A percentile compares a stretch with the other conserved stretches of the same genome.
Evolutionary conservation across 176 grass and related monocot species (phyloP).

Genomic region (Alopecurus myosuroides): DNA sequence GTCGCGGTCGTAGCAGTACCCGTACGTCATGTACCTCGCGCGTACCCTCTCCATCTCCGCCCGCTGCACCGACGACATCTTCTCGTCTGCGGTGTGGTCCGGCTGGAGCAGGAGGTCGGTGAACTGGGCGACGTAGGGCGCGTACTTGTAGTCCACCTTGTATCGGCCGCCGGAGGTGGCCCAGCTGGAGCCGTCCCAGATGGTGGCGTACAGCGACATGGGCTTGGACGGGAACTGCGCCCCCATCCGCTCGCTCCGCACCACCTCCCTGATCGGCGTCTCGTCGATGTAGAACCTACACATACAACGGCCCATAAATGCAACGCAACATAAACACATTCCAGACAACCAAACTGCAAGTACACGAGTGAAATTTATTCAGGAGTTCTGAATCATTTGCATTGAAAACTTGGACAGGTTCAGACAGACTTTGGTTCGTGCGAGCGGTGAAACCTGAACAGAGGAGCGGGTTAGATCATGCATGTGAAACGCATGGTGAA

Average conservation of each 20-base stretch:
- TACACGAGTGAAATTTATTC: background rate
- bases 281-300: conserved; percentile 86
- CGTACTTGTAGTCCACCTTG: conserved; percentile 97
- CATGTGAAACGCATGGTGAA: conserved; percentile 16
- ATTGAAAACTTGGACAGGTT: background rate
- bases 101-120: conserved; percentile 56
- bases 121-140: conserved; percentile 86
- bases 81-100: background rate
- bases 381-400: background rate
- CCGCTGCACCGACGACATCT: conserved; percentile 27
- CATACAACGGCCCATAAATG: too few species aligned
- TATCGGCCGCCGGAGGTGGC: conserved; percentile 85
- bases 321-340: too few species aligned
- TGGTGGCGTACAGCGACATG: conserved; percentile 93
- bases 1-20: conserved; percentile 77
- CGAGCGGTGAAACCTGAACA: background rate
- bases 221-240: conserved; percentile 78
- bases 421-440: background rate
- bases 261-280: conserved; percentile 69
- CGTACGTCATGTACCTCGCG: conserved; percentile 65
- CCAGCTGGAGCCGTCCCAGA: conserved; percentile 96
- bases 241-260: conserved; percentile 48
- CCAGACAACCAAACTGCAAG: background rate
- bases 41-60: conserved; percentile 64
- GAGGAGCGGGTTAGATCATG: background rate